These are phyloP conservation scores for Fraxinus latifolia DNA, from an alignment of 305 asterid species.

Conservation along the genomic window DNA sequence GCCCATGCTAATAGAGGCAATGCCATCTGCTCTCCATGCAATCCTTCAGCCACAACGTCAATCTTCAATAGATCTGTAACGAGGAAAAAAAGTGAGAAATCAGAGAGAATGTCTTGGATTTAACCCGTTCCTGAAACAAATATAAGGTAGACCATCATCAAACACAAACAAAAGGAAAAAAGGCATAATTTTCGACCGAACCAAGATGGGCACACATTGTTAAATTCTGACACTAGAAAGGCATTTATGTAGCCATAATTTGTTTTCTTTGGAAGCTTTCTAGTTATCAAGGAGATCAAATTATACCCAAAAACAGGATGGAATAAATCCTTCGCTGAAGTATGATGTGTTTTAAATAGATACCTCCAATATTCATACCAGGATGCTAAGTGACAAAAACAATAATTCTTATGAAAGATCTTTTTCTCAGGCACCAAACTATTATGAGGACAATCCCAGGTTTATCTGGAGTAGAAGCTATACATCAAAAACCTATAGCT, in stretches of 20 bases:
- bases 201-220: not conserved
- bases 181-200: not conserved
- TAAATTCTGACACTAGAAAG: not conserved
- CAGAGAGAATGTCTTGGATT: not conserved
- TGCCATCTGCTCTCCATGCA: conserved; percentile 22
- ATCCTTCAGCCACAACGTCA: not conserved
- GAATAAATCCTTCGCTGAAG: not conserved
- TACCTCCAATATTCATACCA: not conserved
- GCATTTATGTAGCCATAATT: not conserved
- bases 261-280: not conserved
- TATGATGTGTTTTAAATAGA: not conserved
- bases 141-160: not conserved
- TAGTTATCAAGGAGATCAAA: not conserved
- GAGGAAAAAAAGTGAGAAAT: not conserved
- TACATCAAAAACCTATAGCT: not conserved
- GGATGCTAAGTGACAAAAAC: not conserved
- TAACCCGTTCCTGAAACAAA: not conserved
- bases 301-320: not conserved
- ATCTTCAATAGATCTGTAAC: conserved; percentile 23
- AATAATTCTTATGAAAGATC: not conserved
- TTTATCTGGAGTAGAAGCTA: not conserved
- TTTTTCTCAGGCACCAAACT: not conserved
- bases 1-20: conserved; percentile 10
- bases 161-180: not conserved
- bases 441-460: not conserved